Evolutionary conservation across 2,329 filamentous ascomycete species (phyloP), one percentile per base, ranked within the genome.

Genomic region (Penicillium sclerotigenum): DNA sequence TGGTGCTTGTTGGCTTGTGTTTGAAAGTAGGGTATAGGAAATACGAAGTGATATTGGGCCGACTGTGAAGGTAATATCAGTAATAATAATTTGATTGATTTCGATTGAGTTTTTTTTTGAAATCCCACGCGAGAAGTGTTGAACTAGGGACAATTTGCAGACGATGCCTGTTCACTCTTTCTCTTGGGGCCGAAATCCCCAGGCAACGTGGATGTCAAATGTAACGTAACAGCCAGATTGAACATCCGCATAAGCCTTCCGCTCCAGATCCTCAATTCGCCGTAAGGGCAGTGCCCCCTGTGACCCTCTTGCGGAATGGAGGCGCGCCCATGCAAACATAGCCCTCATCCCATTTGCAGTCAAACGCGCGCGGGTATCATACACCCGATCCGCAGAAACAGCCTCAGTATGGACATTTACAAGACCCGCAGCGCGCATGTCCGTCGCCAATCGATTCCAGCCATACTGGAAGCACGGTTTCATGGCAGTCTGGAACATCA

Each of bases 141-240:
- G 14, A 5, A 7, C 14, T 47, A 47, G 43, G 34, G 11, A 47
- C 13, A 24, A 8, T 4, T 11, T 34, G 29, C 9, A n/a, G 18
- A 34, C 0, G 8, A 34, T 5, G 0, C 14, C 13, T n/a, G 9
- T 20, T 49, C 14, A 4, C 1, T 13, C 4, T 41, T 24, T 5
- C 14, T 22, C 7, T 14, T 31, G 5, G 0, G 52, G 45, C 2
- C 28, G 26, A 10, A 49, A 54, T 20, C 52, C 52, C 52, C 52
- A 54, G 26, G 36, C 45, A 49, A 54, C 28, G 40, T 60, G 52
- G 24, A 58, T 52, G 20, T 59, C 56, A 41, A 45, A 59, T 8
- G 49, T 54, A 8, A 54, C 38, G 33, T 59, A 55, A 40, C 57
- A 58, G 10, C 57, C 56, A 8, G 57, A 59, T 47, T 50, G 26